A percentile compares a stretch with the other conserved stretches of the same genome.
Conservation (phyloP, 495 filamentous ascomycete species). For the Aspergillus conjunctus region DNA sequence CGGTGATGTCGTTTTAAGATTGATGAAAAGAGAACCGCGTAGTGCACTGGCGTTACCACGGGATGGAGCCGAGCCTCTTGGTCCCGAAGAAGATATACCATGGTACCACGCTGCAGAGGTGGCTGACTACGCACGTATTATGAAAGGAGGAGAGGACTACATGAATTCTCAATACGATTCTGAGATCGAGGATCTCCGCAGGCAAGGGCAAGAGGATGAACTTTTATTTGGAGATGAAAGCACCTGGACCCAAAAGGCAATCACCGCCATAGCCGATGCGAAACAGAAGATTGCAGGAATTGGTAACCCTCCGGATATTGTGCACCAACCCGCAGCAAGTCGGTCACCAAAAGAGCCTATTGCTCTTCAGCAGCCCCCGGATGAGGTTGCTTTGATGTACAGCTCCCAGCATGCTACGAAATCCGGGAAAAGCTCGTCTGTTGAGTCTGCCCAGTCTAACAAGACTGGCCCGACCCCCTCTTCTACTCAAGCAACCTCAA, state of each 20-base stretch:
- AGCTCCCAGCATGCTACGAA: conserved; percentile 47
- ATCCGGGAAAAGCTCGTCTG: conserved; percentile 44
- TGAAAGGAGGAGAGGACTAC: conserved; percentile 91
- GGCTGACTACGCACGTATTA: conserved; percentile 90
- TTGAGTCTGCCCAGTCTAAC: conserved; percentile 20
- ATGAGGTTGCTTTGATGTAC: conserved; percentile 58
- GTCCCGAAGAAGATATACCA: conserved; percentile 72
- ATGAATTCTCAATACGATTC: conserved; percentile 76
- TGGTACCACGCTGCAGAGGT: conserved; percentile 96
- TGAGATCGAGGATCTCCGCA: conserved; percentile 73
- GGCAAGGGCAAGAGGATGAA: conserved; percentile 85
- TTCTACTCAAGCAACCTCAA: conserved; percentile 22
- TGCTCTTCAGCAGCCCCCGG: conserved; percentile 44
- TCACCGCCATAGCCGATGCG: conserved; percentile 66
- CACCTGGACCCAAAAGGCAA: conserved; percentile 86
- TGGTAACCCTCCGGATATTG: conserved; percentile 64
- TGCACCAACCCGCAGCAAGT: conserved; percentile 52
- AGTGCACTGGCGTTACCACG: conserved; percentile 85
- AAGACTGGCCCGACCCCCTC: neutral
- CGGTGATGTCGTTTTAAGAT: conserved; percentile 81
- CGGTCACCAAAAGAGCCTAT: conserved; percentile 51
- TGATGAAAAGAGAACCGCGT: conserved; percentile 75
- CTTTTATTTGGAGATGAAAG: conserved; percentile 90
- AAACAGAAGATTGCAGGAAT: conserved; percentile 73
- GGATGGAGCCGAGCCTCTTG: conserved; percentile 73